Conservation (phyloP, 768 basidiomycete genomes). For the Pleurotus djamor region DNA sequence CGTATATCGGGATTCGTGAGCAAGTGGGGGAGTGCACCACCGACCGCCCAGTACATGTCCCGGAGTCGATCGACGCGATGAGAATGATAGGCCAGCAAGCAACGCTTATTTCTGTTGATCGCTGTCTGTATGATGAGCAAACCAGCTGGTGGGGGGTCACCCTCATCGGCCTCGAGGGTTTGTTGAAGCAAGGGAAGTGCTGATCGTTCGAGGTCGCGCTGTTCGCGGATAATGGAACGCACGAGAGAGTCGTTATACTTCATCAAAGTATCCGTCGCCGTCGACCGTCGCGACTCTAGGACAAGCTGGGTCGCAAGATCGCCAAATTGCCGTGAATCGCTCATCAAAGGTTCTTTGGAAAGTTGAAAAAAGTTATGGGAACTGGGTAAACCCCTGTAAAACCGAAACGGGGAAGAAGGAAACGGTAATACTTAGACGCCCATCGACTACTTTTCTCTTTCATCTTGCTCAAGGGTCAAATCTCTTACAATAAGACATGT, state of each 20-base stretch:
- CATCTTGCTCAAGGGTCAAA: too few relatives aligned
- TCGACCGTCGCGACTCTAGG: conserved; percentile 83
- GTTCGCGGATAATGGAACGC: conserved; percentile 84
- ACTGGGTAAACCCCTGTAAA: too few relatives aligned
- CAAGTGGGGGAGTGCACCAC: conserved; percentile 84
- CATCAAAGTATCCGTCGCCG: conserved; percentile 76
- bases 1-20: conserved; percentile 66
- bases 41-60: conserved; percentile 87
- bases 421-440: too few relatives aligned
- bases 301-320: conserved; percentile 90
- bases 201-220: conserved; percentile 78
- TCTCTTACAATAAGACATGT: too few relatives aligned
- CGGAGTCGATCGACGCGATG: conserved; percentile 83
- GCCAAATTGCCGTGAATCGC: conserved; percentile 66
- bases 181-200: conserved; percentile 33
- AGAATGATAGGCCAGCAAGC: conserved; percentile 88
- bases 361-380: too few relatives aligned
- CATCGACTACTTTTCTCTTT: too few relatives aligned
- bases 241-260: conserved; percentile 93
- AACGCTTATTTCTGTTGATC: conserved; percentile 92
- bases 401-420: too few relatives aligned
- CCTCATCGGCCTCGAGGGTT: conserved; percentile 23
- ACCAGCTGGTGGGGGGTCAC: conserved; percentile 50
- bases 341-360: conserved; percentile 23
- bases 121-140: conserved; percentile 87